Base-by-base conservation (phyloP, 176 grass and related monocot genomes). In the Musa itinerans region DNA sequence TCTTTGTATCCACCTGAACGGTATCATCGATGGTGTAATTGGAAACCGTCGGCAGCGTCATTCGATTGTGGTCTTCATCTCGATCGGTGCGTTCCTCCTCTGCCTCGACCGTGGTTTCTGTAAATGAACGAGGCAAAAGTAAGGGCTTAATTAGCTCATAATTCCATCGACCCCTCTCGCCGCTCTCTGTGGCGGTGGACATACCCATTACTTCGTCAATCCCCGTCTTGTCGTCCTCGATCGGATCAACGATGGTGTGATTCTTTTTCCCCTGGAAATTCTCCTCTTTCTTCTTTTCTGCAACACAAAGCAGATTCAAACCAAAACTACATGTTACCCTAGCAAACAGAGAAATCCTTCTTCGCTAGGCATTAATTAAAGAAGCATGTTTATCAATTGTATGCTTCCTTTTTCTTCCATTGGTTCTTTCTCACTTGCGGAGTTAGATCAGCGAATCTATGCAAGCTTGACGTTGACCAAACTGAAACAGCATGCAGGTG, bases 1-100 rank as follows among this genome's bases (percentile, higher is more conserved):
- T 54, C 11, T 25, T 78, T 72, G 68, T 72, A 20, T 75, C 78
- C 1, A 17, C 29, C 24, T 85, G 83, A 21, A 86, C 77, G 22
- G 81, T 64, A 19, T 96, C 92, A 77, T 62, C 84, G 72, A 96
- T 87, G 9, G 92, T 91, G 24, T 96, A 96, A 63, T 91, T 96
- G 1, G 92, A 91, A 69, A 96, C 81, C 54, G 92, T 96, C 67
- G 86, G 92, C 11, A 96, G 79, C 51, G 86, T 89, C 21, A 96
- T 56, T 72, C 57, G 17, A 17, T 17, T 61, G 15, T 6, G 57
- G 7, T 17, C 34, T 6, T 43, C 34, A 43, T 43, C 34, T 43
- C 4, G 34, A 43, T 43, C 34, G 34, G 34, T 6, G 34, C 34
- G 57, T 61, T 61, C 57, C 7, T 61, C 57, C 57, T 61, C 57